Evolutionary conservation across 2,329 filamentous ascomycete species (phyloP).

Genomic region (Alternaria sp.): DNA sequence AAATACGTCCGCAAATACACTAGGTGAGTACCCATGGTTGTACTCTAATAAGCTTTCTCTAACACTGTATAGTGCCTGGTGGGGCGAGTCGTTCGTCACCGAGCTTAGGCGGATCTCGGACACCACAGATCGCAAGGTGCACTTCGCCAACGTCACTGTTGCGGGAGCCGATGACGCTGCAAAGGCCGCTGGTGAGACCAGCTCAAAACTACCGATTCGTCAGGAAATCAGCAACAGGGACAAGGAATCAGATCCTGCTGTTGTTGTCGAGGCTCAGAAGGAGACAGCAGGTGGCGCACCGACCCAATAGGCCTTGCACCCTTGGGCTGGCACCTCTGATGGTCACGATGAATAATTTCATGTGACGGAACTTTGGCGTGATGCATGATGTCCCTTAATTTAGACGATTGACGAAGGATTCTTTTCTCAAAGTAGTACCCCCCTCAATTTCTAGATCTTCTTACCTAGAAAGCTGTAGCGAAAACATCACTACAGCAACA

Average conservation of each 20-base stretch:
- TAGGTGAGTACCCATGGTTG: slow-evolving; percentile 57
- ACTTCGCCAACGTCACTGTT: slow-evolving; percentile 25
- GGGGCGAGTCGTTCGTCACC: slow-evolving; percentile 90
- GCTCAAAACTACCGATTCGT: slow-evolving; percentile 8
- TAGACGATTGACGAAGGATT: slow-evolving; percentile 11
- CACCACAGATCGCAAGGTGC: slow-evolving; percentile 60
- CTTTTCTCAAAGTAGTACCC: slow-evolving; percentile 13
- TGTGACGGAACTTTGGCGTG: slow-evolving; percentile 27
- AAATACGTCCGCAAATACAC: slow-evolving; percentile 98
- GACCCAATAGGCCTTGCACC: slow-evolving; percentile 13
- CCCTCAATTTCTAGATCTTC: slow-evolving; percentile 16
- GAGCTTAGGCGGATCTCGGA: slow-evolving; percentile 73
- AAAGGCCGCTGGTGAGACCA: slow-evolving; percentile 8
- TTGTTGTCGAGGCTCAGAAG: slow-evolving; percentile 19
- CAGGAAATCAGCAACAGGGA: slow-evolving; percentile 20
- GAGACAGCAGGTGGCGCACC: slow-evolving; percentile 1
- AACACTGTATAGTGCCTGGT: slow-evolving; percentile 75
- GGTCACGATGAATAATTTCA: slow-evolving; percentile 20
- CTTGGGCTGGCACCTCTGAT: slow-evolving; percentile 2
- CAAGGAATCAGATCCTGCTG: slow-evolving; percentile 25
- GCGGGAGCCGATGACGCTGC: slow-evolving; percentile 15
- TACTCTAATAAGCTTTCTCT: slow-evolving; percentile 11
- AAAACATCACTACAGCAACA: slow-evolving; percentile 12
- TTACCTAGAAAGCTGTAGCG: slow-evolving; percentile 17
- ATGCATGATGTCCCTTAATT: slow-evolving; percentile 19